Base-by-base conservation (phyloP, 345 rosid species). In the Citropsis articulata region DNA sequence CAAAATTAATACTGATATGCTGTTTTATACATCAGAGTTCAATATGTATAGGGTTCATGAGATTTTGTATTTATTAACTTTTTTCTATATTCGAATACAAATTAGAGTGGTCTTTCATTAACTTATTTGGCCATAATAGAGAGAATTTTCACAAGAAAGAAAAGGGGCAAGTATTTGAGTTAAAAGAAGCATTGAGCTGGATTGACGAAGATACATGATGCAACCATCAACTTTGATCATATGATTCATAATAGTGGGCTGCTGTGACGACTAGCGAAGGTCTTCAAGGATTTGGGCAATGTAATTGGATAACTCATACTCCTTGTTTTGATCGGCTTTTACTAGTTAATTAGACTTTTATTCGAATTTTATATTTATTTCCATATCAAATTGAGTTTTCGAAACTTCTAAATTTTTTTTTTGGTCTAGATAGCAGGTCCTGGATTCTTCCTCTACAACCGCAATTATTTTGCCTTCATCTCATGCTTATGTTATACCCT, bases 151-250 rank as follows among this genome's bases (percentile, higher is more conserved):
- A 60, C 0, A 5, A 40, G 27, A 70, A 70, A 28, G 6, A 25
- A 73, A 40, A 27, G 57, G n/a, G 57, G 25, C 77, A 62, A 38
- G 38, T 19, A 19, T 74, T 27, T 74, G 77, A 74, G 35, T 25
- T 27, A n/a, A 75, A 53, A 19, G 57, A 60, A 45, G 5, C 55
- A 68, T 4, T 45, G 50, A 45, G 50, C 50, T 42, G 61, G 72
- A 76, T 87, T 87, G 75, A 38, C 75, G 56, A 72, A n/a, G 60
- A 12, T 24, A 57, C 3, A 25, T 56, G 45, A 25, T 56, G 45
- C 42, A 56, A 8, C 66, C n/a, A 62, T 40, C 77, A 62, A 40
- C 1, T 16, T 27, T 45, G 21, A 27, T 27, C 25, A 40, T 27
- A 74, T 28, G 9, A 62, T 3, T 42, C 25, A 40, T 27, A 42